phyloP scores from a whole-genome alignment of 2,329 filamentous ascomycete genomes.

The Ophiostoma himal-ulmi region DNA sequence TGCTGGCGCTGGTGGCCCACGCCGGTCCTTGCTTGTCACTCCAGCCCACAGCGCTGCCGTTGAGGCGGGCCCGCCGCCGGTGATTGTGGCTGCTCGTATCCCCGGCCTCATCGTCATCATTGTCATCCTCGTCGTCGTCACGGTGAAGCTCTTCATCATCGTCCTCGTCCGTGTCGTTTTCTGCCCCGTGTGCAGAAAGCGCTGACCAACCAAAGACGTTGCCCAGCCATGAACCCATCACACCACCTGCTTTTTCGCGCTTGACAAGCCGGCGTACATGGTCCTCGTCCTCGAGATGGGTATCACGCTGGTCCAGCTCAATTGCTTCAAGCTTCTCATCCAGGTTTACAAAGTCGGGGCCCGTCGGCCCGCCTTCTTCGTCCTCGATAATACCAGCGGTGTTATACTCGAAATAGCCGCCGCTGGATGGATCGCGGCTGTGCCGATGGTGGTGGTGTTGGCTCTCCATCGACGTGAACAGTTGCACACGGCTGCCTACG shows the following conservation, averaged over 20 bases:
- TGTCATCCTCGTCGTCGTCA: constrained; percentile 36
- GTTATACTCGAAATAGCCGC: constrained; percentile 19
- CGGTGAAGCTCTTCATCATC: constrained; percentile 36
- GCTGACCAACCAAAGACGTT: constrained; percentile 55
- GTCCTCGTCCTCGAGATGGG: constrained; percentile 52
- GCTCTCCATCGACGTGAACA: constrained; percentile 42
- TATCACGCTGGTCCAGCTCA: constrained; percentile 41
- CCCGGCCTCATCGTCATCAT: constrained; percentile 33
- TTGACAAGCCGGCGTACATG: constrained; percentile 52
- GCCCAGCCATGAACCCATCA: constrained; percentile 54
- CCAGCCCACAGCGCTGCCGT: constrained; percentile 19
- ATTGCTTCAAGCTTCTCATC: constrained; percentile 54
- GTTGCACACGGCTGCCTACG: constrained; percentile 39
- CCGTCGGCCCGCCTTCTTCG: constrained; percentile 39
- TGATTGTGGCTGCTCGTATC: constrained; percentile 21
- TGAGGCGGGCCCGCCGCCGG: constrained; percentile 23
- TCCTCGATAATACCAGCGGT: constrained; percentile 28
- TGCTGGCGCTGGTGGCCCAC: constrained; percentile 10
- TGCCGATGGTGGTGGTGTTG: constrained; percentile 24
- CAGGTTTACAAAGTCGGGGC: constrained; percentile 58
- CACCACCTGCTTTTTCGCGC: constrained; percentile 45
- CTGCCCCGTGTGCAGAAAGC: constrained; percentile 57
- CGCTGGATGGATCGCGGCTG: background rate
- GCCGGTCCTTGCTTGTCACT: constrained; percentile 13
- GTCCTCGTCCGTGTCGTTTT: constrained; percentile 41